Evolutionary conservation across 768 basidiomycete species (phyloP).

Genomic region (Tephrocybe sp.): DNA sequence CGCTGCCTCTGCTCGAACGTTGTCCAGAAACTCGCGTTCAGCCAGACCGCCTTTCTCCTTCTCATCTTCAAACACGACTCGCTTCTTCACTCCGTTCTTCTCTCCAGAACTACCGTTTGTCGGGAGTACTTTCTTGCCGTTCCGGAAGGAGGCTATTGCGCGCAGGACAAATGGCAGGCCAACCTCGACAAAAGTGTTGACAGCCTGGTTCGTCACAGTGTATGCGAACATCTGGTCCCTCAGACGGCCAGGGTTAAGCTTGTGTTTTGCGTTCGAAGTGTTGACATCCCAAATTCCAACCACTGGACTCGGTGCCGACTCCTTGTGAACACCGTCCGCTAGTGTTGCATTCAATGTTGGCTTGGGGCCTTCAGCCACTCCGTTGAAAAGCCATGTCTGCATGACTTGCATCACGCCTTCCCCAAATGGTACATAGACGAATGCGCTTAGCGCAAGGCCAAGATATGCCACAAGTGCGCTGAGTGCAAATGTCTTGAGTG

Average conservation of each 20-base stretch:
- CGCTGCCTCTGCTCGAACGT: constrained; percentile 71
- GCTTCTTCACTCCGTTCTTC: constrained; percentile 48
- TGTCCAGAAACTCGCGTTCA: constrained; percentile 78
- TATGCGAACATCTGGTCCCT: constrained; percentile 93
- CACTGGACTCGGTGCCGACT: constrained; percentile 14
- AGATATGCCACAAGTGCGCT: constrained; percentile 89
- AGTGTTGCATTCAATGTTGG: constrained; percentile 30
- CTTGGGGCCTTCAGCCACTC: constrained; percentile 14
- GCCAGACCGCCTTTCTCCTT: constrained; percentile 51
- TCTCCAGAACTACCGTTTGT: constrained; percentile 13
- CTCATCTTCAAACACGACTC: constrained; percentile 73
- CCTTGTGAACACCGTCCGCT: constrained; percentile 11
- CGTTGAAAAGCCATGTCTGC: constrained; percentile 41
- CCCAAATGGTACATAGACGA: constrained; percentile 93
- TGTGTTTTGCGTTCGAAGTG: constrained; percentile 45
- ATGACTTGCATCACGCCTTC: constrained; percentile 70
- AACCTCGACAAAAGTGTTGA: constrained; percentile 76
- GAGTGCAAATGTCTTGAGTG: constrained; percentile 87
- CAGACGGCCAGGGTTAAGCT: constrained; percentile 67
- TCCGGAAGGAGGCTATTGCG: constrained; percentile 48
- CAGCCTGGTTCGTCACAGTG: constrained; percentile 83
- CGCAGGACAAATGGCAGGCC: constrained; percentile 78
- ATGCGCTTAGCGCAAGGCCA: constrained; percentile 89
- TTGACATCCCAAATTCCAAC: constrained; percentile 52
- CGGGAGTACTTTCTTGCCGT: constrained; percentile 34